Conservation (phyloP, 2,329 filamentous ascomycete genomes). For the Penicillium freii region DNA sequence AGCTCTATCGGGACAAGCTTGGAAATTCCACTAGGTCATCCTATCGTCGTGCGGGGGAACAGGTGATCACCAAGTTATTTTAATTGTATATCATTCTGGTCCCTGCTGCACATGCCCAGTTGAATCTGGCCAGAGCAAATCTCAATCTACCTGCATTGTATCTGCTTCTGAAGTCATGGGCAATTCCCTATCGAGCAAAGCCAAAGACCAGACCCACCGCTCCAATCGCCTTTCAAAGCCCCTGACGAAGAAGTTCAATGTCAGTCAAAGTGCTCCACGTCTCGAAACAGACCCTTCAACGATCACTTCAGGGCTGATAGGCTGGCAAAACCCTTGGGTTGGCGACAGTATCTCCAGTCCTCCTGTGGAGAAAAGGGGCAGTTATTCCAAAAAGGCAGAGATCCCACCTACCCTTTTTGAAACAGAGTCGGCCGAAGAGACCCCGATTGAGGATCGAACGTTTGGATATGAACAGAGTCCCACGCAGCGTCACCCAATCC, state of each 20-base stretch:
- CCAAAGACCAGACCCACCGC: slow-evolving; percentile 33
- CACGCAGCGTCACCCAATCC: slow-evolving; percentile 1
- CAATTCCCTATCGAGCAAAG: slow-evolving; percentile 35
- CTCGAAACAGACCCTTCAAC: slow-evolving; percentile 9
- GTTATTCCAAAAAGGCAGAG: slow-evolving; percentile 11
- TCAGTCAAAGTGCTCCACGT: slow-evolving; percentile 15
- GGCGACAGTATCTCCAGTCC: slow-evolving; percentile 22
- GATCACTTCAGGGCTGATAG: slow-evolving; percentile 19
- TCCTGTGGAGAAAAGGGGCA: slow-evolving; percentile 10
- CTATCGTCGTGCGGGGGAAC: slow-evolving; percentile 7
- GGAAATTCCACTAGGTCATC: slow-evolving; percentile 8
- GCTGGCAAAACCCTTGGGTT: slow-evolving; percentile 40
- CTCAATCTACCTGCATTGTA: slow-evolving; percentile 11
- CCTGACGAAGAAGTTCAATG: slow-evolving; percentile 26
- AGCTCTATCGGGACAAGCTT: neutral
- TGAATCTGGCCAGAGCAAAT: slow-evolving; percentile 10
- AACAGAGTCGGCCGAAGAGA: slow-evolving; percentile 9
- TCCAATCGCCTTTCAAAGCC: slow-evolving; percentile 41
- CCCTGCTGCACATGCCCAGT: slow-evolving; percentile 3
- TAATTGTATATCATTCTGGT: slow-evolving; percentile 12
- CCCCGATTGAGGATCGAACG: neutral
- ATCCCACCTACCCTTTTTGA: slow-evolving; percentile 21
- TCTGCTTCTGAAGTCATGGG: slow-evolving; percentile 33
- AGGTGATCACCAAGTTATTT: slow-evolving; percentile 5
- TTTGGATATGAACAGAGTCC: neutral